Percentiles rank a stretch among this genome's conserved stretches.
phyloP scores from a whole-genome alignment of 2,329 filamentous ascomycete species.

The Aspergillus sp. region DNA sequence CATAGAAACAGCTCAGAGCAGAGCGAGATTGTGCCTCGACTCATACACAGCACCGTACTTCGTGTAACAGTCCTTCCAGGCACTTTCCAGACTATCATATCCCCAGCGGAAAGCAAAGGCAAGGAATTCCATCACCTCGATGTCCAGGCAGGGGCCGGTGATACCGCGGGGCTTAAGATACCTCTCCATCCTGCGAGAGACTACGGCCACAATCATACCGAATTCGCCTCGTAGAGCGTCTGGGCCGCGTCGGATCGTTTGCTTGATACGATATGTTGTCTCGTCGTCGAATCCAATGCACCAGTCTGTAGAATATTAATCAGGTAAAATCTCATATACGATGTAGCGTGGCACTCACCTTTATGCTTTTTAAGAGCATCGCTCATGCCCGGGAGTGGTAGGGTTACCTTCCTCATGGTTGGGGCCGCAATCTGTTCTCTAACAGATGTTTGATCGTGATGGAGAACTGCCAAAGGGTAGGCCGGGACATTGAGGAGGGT shows the following conservation, averaged over 20 bases:
- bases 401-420: background rate
- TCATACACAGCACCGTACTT: too few relatives aligned
- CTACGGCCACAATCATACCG: background rate
- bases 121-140: background rate
- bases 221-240: background rate
- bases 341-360: background rate
- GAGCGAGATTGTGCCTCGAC: too few relatives aligned
- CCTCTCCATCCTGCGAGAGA: background rate
- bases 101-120: background rate
- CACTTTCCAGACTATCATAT: background rate
- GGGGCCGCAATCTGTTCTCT: too few relatives aligned
- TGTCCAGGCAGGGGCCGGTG: background rate
- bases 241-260: background rate
- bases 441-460: background rate
- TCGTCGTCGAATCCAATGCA: background rate
- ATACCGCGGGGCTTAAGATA: background rate
- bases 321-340: background rate
- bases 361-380: background rate
- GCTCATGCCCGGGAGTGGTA: background rate
- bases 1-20: too few relatives aligned
- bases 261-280: background rate
- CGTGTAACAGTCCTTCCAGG: background rate
- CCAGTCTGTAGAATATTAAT: background rate
- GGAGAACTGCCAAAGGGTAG: too few relatives aligned
- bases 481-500: too few relatives aligned